Base-by-base conservation (phyloP, 129 eudicot species). In the Arctium minus region DNA sequence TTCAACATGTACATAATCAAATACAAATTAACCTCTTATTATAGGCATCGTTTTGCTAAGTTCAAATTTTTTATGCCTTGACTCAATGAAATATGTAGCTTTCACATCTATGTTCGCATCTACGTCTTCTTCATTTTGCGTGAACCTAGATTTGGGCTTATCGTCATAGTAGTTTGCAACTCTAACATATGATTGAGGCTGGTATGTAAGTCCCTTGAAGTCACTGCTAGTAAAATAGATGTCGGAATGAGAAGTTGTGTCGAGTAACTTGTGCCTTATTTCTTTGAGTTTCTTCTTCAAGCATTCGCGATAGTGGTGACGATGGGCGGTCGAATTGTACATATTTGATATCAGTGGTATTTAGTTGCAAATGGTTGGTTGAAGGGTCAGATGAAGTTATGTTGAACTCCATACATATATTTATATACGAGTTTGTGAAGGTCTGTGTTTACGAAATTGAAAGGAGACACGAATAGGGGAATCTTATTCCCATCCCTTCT, bases 51-150 rank as follows among this genome's bases (percentile, higher is more conserved):
- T 88, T 85, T 79, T 86, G 73, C 81, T 73, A 32, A 79, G 80
- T 73, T 81, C 88, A 48, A 91, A 89, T 69, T 71, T 89, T 72
- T 73, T 62, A 78, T 91, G 97, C 85, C 88, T 79, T 11, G 82
- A 64, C 65, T 40, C 62, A 29, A 93, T 91, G 65, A 89, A 93
- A 53, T 88, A 80, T 38, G 87, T 83, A 15, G 96, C 96, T 87
- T 91, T 85, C 11, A 86, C 87, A 85, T 93, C 90, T 31, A 93
- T 74, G 70, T 80, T 88, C 15, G 82, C 74, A 42, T 79, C 82
- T 40, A 15, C 65, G 8, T 60, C 68, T 18, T 60, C 68, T 60
- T 60, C 29, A n/a, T 60, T 60, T 2, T 60, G 68, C 29, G 7
- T 15, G 32, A 76, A 76, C 68, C 31, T 3, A 31, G 69, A 48